These are phyloP conservation scores for Tylopilus balloui DNA, from an alignment of 768 basidiomycete genomes.

Conservation along the genomic window DNA sequence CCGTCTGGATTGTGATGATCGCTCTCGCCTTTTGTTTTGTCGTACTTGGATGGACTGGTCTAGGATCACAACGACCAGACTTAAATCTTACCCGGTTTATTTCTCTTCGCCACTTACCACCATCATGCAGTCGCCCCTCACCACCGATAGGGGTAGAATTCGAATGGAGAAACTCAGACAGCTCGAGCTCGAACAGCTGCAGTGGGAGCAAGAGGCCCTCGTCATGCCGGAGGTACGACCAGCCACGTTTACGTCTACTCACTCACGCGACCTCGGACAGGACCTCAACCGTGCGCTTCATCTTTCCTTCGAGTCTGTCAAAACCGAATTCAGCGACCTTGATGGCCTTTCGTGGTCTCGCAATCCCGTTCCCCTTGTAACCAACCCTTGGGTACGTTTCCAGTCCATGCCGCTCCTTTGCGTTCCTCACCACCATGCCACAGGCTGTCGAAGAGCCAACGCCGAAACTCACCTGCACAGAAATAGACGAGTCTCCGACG, in stretches of 20 bases:
- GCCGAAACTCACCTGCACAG: constrained; percentile 20
- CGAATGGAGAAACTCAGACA: constrained; percentile 45
- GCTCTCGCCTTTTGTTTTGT: neutral
- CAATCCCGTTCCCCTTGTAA: constrained; percentile 30
- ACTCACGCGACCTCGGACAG: constrained; percentile 21
- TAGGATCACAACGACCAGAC: too few species aligned
- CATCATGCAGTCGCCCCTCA: constrained; percentile 18
- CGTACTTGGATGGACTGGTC: neutral
- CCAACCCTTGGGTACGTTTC: constrained; percentile 23
- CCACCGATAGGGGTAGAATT: constrained; percentile 42
- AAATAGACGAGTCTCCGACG: constrained; percentile 17
- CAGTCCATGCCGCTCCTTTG: neutral
- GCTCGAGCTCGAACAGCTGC: constrained; percentile 48
- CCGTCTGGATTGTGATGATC: constrained; percentile 7
- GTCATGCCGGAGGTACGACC: constrained; percentile 50
- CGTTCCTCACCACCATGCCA: neutral
- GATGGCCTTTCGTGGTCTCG: constrained; percentile 53
- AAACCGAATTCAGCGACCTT: constrained; percentile 58
- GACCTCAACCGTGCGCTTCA: constrained; percentile 29
- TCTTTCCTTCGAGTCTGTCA: constrained; percentile 49
- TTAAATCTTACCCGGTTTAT: too few species aligned
- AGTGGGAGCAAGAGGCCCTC: constrained; percentile 53
- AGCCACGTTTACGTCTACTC: neutral
- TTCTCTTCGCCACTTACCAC: neutral
- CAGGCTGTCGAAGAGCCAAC: constrained; percentile 29